Base-by-base conservation (phyloP, 2,329 filamentous ascomycete species). In the Diaporthe citriasiana region DNA sequence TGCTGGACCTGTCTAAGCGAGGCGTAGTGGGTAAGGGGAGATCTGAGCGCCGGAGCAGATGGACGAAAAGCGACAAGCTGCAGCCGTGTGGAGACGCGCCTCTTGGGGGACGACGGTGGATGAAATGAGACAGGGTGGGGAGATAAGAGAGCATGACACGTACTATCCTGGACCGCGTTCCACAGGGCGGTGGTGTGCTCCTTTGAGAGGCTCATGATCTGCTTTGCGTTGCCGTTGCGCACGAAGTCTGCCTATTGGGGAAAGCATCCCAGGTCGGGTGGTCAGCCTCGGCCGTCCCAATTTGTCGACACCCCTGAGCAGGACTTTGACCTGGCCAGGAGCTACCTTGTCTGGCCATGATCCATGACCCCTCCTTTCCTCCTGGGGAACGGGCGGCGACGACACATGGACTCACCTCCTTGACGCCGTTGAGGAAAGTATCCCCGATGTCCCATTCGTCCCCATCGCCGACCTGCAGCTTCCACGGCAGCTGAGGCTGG, bases 121-220 rank as follows among this genome's bases (percentile, higher is more conserved):
- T 33, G 53, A 8, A 71, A 47, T n/a, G 51, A 33, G 53, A 27
- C 27, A 12, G 30, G 51, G 42, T 50, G 56, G 50, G 50, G 45
- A n/a, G 40, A 35, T 40, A 33, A 45, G 70, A 65, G 33, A 55
- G 50, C 22, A 38, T 56, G 33, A 25, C 17, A 82, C 88, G 76
- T 83, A 93, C 90, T 93, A 78, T 93, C 90, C 81, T 93, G 88
- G 55, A 97, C 94, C 13, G 94, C 89, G 77, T 92, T 89, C 95
- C 95, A 98, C 45, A 98, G 87, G 42, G 93, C 90, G 10, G 92
- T 94, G 19, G 94, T 97, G 81, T 97, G 92, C 59, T 94, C 91
- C 81, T 95, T 95, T 75, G 93, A 95, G 79, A 98, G 86, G 71
- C 92, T 93, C 94, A 98, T 97, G 79, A 97, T 95, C 75, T 93